Evolutionary conservation across 2,329 filamentous ascomycete species (phyloP), one percentile per base, ranked within the genome.

Genomic region (Cucurbitaria berberidis): DNA sequence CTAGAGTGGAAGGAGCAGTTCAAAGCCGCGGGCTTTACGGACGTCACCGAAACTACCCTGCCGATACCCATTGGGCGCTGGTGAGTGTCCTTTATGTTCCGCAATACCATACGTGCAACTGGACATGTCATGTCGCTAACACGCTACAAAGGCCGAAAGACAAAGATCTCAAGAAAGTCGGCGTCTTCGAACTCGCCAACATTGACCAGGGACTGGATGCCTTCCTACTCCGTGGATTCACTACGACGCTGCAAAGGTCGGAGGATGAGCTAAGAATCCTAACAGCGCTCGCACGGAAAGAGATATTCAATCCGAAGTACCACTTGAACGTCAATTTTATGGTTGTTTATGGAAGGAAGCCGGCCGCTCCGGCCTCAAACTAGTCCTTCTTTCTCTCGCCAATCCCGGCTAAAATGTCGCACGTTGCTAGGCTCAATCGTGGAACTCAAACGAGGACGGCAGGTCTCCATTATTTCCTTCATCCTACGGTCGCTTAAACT

Each of bases 81-180:
- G 48, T 51, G 24, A 51, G 48, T 36, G 4, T 2, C 22, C 26
- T 19, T 6, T 18, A 24, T 29, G 22, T n/a, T 38, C 26, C 10
- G 22, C 19, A 16, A 10, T 10, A 38, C 35, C 18, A 21, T 38
- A 21, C 24, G 19, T 6, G 26, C 19, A 38, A 8, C 21, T 7
- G 35, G 26, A 26, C 8, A 5, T 18, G 4, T 24, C 5, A 18
- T 26, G 10, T 45, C 10, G 21, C 44, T 46, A 21, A 36, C 19
- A 27, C 44, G 7, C 32, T 26, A 11, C 3, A 24, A 26, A 51
- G 62, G 61, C 59, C 61, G 3, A 61, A 55, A 35, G 61, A 66
- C 38, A 35, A 38, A 21, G 52, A 57, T 29, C 44, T 48, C 27
- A 63, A 63, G 34, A 53, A 59, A 18, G 41, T 60, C 19, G 60